phyloP scores from a whole-genome alignment of 352 stramenopile species.

The Phytophthora fragariae region DNA sequence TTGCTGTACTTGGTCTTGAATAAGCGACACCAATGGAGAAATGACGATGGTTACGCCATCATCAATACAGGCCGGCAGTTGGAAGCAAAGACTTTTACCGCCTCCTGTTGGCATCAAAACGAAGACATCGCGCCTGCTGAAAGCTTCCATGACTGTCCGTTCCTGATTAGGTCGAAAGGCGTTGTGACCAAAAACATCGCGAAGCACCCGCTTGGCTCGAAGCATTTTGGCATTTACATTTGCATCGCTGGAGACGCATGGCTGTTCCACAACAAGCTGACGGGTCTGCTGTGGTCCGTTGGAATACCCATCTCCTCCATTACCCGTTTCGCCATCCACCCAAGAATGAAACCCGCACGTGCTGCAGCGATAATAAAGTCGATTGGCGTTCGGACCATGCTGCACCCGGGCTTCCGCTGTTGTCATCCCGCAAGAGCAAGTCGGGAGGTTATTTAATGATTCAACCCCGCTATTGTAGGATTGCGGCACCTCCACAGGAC shows the following conservation, averaged over 20 bases:
- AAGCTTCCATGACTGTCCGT: slow-evolving; percentile 93
- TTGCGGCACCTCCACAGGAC: slow-evolving; percentile 11
- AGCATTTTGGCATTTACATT: slow-evolving; percentile 73
- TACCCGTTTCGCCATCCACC: slow-evolving; percentile 46
- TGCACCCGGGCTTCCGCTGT: slow-evolving; percentile 70
- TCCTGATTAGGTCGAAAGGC: slow-evolving; percentile 96
- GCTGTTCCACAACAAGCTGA: slow-evolving; percentile 29
- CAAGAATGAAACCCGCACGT: slow-evolving; percentile 84
- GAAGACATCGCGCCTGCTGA: slow-evolving; percentile 96
- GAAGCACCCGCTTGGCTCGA: slow-evolving; percentile 72
- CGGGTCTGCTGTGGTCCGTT: slow-evolving; percentile 18
- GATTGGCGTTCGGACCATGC: slow-evolving; percentile 69
- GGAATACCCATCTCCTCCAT: slow-evolving; percentile 11
- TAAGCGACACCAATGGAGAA: slow-evolving; percentile 98
- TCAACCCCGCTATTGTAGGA: slow-evolving; percentile 13
- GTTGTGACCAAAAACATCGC: slow-evolving; percentile 96
- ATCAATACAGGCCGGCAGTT: slow-evolving; percentile 91
- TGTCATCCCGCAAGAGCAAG: slow-evolving; percentile 69
- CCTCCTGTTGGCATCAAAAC: slow-evolving; percentile 99
- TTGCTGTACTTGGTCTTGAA: slow-evolving; percentile 99
- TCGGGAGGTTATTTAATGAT: slow-evolving; percentile 32
- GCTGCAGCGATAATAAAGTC: slow-evolving; percentile 75
- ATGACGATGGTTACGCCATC: slow-evolving; percentile 97
- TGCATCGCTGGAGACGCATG: slow-evolving; percentile 57
- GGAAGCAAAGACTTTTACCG: slow-evolving; percentile 99